Conservation (phyloP, 192 early-diverging fungal genomes). For the Coemansia sp. region DNA sequence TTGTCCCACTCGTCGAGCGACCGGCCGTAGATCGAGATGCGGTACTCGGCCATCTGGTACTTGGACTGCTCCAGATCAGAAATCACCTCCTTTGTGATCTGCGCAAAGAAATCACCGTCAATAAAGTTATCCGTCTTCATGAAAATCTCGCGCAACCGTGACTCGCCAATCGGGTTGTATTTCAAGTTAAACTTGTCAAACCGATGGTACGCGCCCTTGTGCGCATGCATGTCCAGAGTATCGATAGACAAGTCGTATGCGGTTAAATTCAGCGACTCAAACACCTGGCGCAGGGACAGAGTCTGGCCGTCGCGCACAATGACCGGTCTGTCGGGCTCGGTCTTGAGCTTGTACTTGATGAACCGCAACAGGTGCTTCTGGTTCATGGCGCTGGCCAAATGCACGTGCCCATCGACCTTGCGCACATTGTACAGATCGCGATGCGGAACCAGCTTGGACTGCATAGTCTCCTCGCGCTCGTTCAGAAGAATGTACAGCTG, state of each 20-base stretch:
- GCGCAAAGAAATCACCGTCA: conserved; percentile 83
- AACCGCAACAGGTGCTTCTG: conserved; percentile 94
- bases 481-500: conserved; percentile 88
- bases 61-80: conserved; percentile 89
- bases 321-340: conserved; percentile 71
- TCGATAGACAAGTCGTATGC: conserved; percentile 94
- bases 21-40: conserved; percentile 91
- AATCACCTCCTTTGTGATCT: conserved; percentile 90
- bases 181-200: conserved; percentile 98
- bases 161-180: conserved; percentile 95
- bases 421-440: conserved; percentile 98
- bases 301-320: conserved; percentile 83
- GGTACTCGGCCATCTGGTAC: conserved; percentile 94
- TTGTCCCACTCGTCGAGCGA: conserved; percentile 89
- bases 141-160: conserved; percentile 91
- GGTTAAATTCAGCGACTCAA: conserved; percentile 84
- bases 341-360: conserved; percentile 89
- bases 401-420: conserved; percentile 97
- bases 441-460: conserved; percentile 89
- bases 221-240: conserved; percentile 96
- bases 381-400: conserved; percentile 93
- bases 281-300: conserved; percentile 80
- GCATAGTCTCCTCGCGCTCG: conserved; percentile 92
- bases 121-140: conserved; percentile 94
- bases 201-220: conserved; percentile 93